Evolutionary conservation across 148 eudicot genomes (phyloP).

Genomic region (Camellia lanceoleosa): DNA sequence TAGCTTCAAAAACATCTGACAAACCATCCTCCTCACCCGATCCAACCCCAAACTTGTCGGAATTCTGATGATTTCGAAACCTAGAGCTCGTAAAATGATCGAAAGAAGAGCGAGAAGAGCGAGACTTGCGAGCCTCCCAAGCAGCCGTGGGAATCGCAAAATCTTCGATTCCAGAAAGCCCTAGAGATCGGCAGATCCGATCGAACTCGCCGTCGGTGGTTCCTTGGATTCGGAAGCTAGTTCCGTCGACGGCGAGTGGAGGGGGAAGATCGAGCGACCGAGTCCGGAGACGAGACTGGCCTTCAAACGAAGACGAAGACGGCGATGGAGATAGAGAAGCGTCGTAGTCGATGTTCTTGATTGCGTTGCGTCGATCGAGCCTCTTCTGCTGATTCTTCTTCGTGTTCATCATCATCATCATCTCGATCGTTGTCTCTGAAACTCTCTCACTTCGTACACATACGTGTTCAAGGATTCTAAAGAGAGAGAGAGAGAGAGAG

Average conservation of each 20-base stretch:
- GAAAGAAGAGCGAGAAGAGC: slow-evolving; percentile 34
- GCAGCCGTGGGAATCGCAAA: slow-evolving; percentile 58
- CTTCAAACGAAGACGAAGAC: slow-evolving; percentile 36
- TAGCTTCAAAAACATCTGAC: slow-evolving; percentile 17
- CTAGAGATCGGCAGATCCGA: slow-evolving; percentile 37
- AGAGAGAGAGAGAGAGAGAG: too few relatives aligned
- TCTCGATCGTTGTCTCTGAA: background rate
- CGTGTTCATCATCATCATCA: slow-evolving; percentile 3
- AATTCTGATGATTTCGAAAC: background rate
- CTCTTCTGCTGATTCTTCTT: slow-evolving; percentile 19
- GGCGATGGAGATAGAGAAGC: slow-evolving; percentile 24
- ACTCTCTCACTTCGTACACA: too few relatives aligned
- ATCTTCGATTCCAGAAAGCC: slow-evolving; percentile 69
- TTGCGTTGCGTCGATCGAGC: slow-evolving; percentile 69
- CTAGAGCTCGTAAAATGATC: slow-evolving; percentile 21
- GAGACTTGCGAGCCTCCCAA: slow-evolving; percentile 49
- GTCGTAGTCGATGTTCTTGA: slow-evolving; percentile 55
- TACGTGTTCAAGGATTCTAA: background rate
- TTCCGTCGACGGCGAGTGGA: slow-evolving; percentile 2
- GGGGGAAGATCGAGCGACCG: slow-evolving; percentile 40
- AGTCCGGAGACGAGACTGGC: slow-evolving; percentile 24
- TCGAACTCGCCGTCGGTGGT: slow-evolving; percentile 56
- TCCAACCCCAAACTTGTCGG: slow-evolving; percentile 9
- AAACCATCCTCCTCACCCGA: slow-evolving; percentile 2
- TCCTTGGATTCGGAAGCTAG: slow-evolving; percentile 64